Conservation (phyloP, 176 grass and related monocot species). For the Aegilops bicornis region DNA sequence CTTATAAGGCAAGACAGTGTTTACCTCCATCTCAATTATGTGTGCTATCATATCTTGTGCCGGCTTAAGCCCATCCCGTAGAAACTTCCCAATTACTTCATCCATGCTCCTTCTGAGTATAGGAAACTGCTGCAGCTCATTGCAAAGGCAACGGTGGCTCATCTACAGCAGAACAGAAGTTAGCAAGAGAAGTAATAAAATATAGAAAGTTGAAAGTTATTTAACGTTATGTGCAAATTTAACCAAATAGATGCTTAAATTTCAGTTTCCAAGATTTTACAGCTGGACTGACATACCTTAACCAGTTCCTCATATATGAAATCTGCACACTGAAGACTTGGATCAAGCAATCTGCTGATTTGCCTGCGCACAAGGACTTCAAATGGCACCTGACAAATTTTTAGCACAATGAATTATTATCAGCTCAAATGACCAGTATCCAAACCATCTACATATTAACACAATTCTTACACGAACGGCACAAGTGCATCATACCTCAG, state of each 20-base stretch:
- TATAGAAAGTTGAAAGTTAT: conserved; percentile 2
- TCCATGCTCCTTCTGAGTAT: conserved; percentile 87
- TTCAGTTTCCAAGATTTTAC: conserved; percentile 8
- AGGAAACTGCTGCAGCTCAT: conserved; percentile 91
- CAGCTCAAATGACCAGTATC: background rate
- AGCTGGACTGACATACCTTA: conserved; percentile 41
- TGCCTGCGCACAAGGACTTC: conserved; percentile 93
- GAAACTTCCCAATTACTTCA: conserved; percentile 89
- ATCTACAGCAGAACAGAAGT: conserved; percentile 55
- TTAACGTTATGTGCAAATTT: background rate
- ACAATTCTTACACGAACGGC: background rate
- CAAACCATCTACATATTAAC: background rate
- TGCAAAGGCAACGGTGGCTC: conserved; percentile 74
- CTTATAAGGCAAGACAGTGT: background rate
- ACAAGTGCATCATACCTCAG: conserved; percentile 58
- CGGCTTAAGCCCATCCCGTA: conserved; percentile 88
- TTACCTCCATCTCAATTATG: conserved; percentile 97
- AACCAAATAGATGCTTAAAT: conserved; percentile 18
- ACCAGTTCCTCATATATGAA: conserved; percentile 96
- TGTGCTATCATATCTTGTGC: conserved; percentile 96
- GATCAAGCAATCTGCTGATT: conserved; percentile 89
- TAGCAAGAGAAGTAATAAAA: conserved; percentile 28
- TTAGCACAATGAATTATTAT: conserved; percentile 14
- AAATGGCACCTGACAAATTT: conserved; percentile 75
- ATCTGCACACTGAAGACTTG: conserved; percentile 91